Evolutionary conservation across 2,329 filamentous ascomycete genomes (phyloP).

Genomic region (Diaporthe longicolla): DNA sequence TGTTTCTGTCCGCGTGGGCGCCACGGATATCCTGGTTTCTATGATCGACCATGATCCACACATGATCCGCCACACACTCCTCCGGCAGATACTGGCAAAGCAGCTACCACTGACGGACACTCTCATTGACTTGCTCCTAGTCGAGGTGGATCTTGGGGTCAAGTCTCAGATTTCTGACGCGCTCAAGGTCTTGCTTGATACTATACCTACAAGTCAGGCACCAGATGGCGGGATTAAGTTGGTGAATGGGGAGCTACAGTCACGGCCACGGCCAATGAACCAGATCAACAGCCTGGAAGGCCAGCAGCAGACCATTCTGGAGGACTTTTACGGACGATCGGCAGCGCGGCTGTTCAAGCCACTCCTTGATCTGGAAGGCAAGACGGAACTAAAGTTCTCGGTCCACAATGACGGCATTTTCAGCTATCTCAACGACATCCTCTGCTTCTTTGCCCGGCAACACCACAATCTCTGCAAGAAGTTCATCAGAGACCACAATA

Average conservation of each 20-base stretch:
- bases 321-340: conserved; percentile 90
- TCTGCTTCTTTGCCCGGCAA: conserved; percentile 93
- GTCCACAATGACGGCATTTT: conserved; percentile 92
- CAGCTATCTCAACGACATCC: conserved; percentile 90
- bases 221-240: conserved; percentile 71
- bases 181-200: conserved; percentile 93
- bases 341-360: conserved; percentile 89
- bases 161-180: conserved; percentile 97
- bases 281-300: conserved; percentile 40
- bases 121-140: conserved; percentile 89
- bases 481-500: conserved; percentile 85
- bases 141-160: conserved; percentile 93
- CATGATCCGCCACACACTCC: conserved; percentile 94
- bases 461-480: conserved; percentile 89
- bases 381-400: conserved; percentile 77
- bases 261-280: conserved; percentile 67
- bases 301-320: conserved; percentile 84
- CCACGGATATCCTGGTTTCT: conserved; percentile 92
- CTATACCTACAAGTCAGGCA: conserved; percentile 62
- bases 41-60: conserved; percentile 96
- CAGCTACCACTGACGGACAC: conserved; percentile 90
- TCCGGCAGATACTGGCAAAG: conserved; percentile 91
- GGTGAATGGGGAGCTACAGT: conserved; percentile 76
- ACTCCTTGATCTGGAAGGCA: conserved; percentile 82
- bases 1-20: conserved; percentile 88